These are phyloP conservation scores for Phaffia australis DNA, from an alignment of 768 basidiomycete genomes.

Conservation along the genomic window DNA sequence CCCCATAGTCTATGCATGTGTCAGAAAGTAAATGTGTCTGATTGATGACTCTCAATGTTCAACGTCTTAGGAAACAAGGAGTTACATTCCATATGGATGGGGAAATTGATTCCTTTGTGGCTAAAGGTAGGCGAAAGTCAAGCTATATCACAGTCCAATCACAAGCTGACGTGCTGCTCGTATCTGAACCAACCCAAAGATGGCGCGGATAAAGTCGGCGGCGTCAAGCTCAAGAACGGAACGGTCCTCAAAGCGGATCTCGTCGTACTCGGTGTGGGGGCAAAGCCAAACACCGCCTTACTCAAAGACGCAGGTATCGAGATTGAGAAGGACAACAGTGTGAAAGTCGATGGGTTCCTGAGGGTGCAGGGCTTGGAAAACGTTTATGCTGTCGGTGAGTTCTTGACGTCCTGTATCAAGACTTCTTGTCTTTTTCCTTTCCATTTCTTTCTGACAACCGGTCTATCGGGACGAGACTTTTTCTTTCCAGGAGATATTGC, in stretches of 20 bases:
- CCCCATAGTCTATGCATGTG: background rate
- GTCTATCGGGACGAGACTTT: too few species aligned
- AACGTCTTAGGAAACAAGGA: conserved; percentile 39
- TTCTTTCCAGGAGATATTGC: background rate
- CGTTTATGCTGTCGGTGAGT: conserved; percentile 57
- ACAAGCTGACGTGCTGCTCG: background rate
- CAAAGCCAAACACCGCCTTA: conserved; percentile 68
- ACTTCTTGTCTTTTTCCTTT: background rate
- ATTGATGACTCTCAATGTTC: background rate
- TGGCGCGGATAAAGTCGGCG: conserved; percentile 49
- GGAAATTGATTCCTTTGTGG: conserved; percentile 53
- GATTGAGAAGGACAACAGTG: conserved; percentile 63
- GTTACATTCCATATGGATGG: conserved; percentile 72
- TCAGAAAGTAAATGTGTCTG: background rate
- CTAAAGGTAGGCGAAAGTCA: background rate
- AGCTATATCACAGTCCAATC: background rate
- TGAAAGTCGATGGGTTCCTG: conserved; percentile 65
- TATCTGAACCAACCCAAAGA: conserved; percentile 25
- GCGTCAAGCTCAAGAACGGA: conserved; percentile 55
- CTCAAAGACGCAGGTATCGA: conserved; percentile 53
- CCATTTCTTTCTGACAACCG: too few species aligned
- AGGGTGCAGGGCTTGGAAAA: conserved; percentile 47
- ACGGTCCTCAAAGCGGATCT: conserved; percentile 59
- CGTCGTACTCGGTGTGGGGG: conserved; percentile 77
- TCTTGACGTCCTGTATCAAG: conserved; percentile 28